Conservation (phyloP, 371 early-diverging fungal genomes). For the Paraphysoderma sedebokerense region DNA sequence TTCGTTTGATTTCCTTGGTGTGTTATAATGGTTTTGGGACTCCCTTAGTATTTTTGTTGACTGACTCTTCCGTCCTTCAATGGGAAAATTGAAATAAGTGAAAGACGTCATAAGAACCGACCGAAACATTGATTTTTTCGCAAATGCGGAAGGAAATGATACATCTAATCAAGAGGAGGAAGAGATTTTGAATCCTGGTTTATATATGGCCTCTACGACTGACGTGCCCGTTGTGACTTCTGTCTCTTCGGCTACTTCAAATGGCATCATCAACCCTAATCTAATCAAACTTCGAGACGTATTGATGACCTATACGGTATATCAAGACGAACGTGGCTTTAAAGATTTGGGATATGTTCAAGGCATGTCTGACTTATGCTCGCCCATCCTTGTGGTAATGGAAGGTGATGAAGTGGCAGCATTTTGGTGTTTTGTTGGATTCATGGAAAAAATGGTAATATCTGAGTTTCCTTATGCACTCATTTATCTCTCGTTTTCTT, state of each 20-base stretch:
- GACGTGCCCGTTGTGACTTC: too few species aligned
- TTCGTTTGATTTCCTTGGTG: neutral
- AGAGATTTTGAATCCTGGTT: too few species aligned
- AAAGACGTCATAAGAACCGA: too few species aligned
- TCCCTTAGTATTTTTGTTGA: too few species aligned
- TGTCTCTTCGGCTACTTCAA: too few species aligned
- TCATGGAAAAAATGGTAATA: conserved; percentile 71
- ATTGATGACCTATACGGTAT: conserved; percentile 69
- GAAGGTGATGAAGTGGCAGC: conserved; percentile 63
- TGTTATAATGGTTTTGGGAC: too few species aligned
- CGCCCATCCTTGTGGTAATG: conserved; percentile 74
- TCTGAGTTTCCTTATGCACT: neutral
- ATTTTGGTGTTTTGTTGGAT: conserved; percentile 78
- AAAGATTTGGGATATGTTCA: conserved; percentile 66
- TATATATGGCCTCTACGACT: too few species aligned
- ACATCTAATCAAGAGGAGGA: too few species aligned
- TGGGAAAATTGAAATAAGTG: too few species aligned
- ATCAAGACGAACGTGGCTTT: conserved; percentile 34
- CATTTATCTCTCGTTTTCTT: neutral
- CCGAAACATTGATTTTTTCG: too few species aligned
- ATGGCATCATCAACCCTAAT: conserved; percentile 45
- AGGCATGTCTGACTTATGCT: conserved; percentile 87
- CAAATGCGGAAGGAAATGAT: too few species aligned
- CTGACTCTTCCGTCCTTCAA: too few species aligned
- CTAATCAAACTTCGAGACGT: conserved; percentile 73